Base-by-base conservation (phyloP, 345 rosid species). In the Dovyalis caffra region DNA sequence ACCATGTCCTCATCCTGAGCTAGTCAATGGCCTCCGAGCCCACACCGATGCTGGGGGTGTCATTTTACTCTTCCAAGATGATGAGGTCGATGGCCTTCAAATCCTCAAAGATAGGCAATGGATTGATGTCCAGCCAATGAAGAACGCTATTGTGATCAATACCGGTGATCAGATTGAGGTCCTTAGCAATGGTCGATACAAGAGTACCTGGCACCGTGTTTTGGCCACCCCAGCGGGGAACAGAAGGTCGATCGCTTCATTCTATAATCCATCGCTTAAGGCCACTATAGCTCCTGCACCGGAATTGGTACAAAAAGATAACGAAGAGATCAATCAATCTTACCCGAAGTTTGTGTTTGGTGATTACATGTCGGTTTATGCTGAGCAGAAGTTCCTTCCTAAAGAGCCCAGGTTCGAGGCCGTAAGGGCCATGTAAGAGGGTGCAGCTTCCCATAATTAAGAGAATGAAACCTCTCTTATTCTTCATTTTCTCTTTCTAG, bases 41-140 rank as follows among this genome's bases (percentile, higher is more conserved):
- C 97, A 95, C 86, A 95, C 99, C 1, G 98, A 95, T 73, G 99
- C 99, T 0, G 99, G 99, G 3, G 98, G 97, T 0, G 87, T 95
- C n/a, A 89, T 95, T 82, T 72, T 95, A 63, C 81, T 95, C 76
- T 90, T 88, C 82, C 99, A 92, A 75, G 99, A 92, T 49, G 99
- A 95, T 64, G 64, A 78, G 68, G 90, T 91, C 0, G 88, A 91
- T 5, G 97, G 99, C 33, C 97, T 95, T 40, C 98, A 95, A 73
- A 78, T 95, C 64, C 90, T 92, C 62, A 95, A 95, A 83, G 94
- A 86, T 3, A 88, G 88, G 15, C 72, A 82, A 37, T 95, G 99
- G 99, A 84, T 88, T n/a, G 97, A 95, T 53, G 98, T 92, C 6
- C 97, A 90, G 85, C 99, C 95, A 0, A 58, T 72, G 67, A 80